Evolutionary conservation across 108 stramenopile species (phyloP), one percentile per base, ranked within the genome.

Genomic region (Halocafeteria seosinensis): DNA sequence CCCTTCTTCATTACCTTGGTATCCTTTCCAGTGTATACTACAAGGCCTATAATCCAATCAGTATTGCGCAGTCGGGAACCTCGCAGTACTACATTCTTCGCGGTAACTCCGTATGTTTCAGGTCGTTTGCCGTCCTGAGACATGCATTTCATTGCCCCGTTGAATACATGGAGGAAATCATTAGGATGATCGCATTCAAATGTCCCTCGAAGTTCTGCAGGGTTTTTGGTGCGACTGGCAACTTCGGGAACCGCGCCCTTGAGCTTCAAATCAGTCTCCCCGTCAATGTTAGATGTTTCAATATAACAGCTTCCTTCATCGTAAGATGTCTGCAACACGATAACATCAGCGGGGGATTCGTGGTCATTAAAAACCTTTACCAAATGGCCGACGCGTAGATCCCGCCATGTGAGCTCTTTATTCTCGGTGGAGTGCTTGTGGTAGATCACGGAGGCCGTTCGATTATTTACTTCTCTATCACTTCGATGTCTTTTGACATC

Each of bases 251-350:
- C 61, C n/a, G 21, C 65, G 12, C 35, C 30, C 34, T 51, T 70
- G 38, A 88, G 79, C 67, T 96, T 96, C 50, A 96, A 74, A 58
- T 96, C 94, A 23, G 95, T 96, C 73, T 96, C 95, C 32, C 95
- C 95, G 64, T 96, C 95, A 37, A 96, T 90, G 62, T 87, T 88
- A 51, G 79, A 78, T 12, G 95, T 96, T 76, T 92, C 90, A 55
- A 96, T 86, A 81, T 91, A 94, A 51, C 66, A 67, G 24, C 80
- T 80, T 62, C 73, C 76, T 13, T 86, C 90, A 1, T 77, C 76
- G 28, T 92, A 88, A 38, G 77, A 78, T 50, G 83, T 85, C 6
- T 87, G 85, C 50, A 96, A 64, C 50, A 96, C 71, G 28, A 96
- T 76, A 61, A 91, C 63, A 73, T 97, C 95, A 17, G 90, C 92